Evolutionary conservation across 2,329 filamentous ascomycete genomes (phyloP).

Genomic region (Pyricularia sp.): DNA sequence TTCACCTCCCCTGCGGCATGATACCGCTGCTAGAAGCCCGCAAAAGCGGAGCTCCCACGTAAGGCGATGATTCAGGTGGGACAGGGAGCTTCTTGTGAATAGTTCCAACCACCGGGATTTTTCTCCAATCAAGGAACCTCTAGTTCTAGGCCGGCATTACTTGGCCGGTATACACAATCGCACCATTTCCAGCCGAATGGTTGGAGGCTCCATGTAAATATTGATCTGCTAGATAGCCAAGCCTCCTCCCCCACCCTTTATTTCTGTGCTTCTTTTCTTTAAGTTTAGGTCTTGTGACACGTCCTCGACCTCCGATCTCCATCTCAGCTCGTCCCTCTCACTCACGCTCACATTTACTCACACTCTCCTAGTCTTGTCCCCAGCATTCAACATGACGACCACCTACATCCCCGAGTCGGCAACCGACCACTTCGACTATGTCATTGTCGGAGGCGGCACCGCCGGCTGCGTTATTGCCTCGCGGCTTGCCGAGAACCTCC

Average conservation of each 20-base stretch:
- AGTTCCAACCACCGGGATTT: no score
- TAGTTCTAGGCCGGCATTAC: neutral
- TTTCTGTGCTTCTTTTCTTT: neutral
- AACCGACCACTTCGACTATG: constrained; percentile 67
- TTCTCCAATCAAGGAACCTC: no score
- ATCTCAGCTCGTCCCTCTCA: neutral
- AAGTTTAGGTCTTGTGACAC: neutral
- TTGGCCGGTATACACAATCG: neutral
- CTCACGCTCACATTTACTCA: neutral
- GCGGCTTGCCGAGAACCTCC: constrained; percentile 72
- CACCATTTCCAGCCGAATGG: neutral
- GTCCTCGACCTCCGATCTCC: neutral
- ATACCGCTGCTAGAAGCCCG: neutral
- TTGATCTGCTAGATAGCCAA: neutral
- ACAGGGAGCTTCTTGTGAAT: no score
- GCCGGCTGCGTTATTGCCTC: constrained; percentile 79
- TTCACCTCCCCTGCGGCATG: neutral
- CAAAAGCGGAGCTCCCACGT: neutral
- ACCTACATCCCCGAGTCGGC: constrained; percentile 55
- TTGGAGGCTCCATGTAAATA: neutral
- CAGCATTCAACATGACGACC: constrained; percentile 49
- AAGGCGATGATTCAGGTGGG: neutral
- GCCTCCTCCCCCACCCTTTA: neutral
- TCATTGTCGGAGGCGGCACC: constrained; percentile 78
- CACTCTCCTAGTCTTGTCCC: neutral